phyloP scores from a whole-genome alignment of 805 yeast species.

The Tetrapisispora pingtungensis region DNA sequence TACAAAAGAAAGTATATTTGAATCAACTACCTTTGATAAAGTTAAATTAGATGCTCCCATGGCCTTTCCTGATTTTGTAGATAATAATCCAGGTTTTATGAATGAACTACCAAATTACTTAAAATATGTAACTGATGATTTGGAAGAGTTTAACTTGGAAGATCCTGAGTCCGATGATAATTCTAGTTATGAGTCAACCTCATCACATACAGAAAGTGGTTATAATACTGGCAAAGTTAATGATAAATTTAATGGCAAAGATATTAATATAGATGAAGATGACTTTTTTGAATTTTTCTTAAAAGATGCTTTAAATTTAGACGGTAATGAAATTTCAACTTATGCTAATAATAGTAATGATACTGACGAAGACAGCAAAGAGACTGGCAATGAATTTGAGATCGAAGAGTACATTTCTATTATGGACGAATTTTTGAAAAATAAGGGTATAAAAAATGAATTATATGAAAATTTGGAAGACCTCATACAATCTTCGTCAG shows the following conservation, averaged over 20 bases:
- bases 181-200: constrained; percentile 34
- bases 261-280: constrained; percentile 48
- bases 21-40: not conserved
- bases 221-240: not conserved
- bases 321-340: constrained; percentile 36
- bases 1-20: not conserved
- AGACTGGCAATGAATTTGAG: constrained; percentile 2
- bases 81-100: constrained; percentile 7
- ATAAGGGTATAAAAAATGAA: not conserved
- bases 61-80: not conserved
- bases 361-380: constrained; percentile 4
- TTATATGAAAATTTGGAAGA: constrained; percentile 6
- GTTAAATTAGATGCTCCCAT: not conserved
- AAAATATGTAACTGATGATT: not conserved
- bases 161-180: constrained; percentile 57
- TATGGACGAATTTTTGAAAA: constrained; percentile 3
- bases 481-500: constrained; percentile 7
- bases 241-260: constrained; percentile 26
- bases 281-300: constrained; percentile 60
- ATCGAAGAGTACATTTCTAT: constrained; percentile 4
- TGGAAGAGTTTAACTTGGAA: constrained; percentile 22
- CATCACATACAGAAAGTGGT: not conserved
- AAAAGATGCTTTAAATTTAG: constrained; percentile 42
- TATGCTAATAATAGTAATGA: constrained; percentile 15
- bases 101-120: constrained; percentile 1